Evolutionary conservation across 164 flowering plant genomes (phyloP).

Genomic region (Buxus sempervirens): DNA sequence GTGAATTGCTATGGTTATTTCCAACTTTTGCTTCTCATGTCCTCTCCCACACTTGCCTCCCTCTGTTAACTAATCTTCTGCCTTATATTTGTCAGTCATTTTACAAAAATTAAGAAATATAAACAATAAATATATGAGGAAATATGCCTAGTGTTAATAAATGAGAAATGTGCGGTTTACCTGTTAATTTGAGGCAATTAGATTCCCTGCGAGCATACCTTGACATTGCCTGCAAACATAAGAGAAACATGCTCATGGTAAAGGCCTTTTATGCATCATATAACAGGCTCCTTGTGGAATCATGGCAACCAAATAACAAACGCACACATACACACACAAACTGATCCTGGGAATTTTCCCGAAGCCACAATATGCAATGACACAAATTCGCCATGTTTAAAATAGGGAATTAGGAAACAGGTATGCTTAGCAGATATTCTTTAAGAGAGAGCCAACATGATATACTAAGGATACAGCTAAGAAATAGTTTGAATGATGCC

Average conservation of each 20-base stretch:
- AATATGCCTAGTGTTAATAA: slow-evolving; percentile 4
- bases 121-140: not conserved
- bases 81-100: not conserved
- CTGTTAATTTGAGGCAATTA: slow-evolving; percentile 70
- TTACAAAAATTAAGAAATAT: not conserved
- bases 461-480: not conserved
- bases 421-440: not conserved
- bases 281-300: no score
- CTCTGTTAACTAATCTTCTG: not conserved
- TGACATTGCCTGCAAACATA: slow-evolving; percentile 70
- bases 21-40: no score
- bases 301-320: not conserved
- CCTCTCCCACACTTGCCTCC: no score
- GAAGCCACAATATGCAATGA: not conserved
- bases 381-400: not conserved
- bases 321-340: no score
- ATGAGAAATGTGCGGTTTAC: slow-evolving; percentile 26
- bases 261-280: no score
- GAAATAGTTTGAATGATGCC: not conserved
- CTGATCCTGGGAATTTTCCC: not conserved
- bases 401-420: not conserved
- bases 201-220: slow-evolving; percentile 79
- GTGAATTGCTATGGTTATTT: no score
- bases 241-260: not conserved
- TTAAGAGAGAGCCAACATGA: not conserved